Evolutionary conservation across 495 filamentous ascomycete genomes (phyloP).

Genomic region (Bacidia gigantensis): DNA sequence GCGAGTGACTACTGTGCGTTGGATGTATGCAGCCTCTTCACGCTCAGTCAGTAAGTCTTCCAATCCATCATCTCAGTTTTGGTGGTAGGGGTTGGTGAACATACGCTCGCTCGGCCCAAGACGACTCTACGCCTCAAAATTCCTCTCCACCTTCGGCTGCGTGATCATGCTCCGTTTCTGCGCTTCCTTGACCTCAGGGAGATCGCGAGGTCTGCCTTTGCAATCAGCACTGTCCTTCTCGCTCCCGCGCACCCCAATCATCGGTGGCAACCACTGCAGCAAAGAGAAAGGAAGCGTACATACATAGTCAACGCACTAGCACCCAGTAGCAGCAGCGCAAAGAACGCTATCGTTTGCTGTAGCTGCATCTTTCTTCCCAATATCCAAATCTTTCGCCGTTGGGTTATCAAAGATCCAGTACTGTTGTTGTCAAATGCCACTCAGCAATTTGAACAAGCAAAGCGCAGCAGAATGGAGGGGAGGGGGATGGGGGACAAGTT

Average conservation of each 20-base stretch:
- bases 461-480: neutral
- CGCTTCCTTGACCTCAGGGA: constrained; percentile 1
- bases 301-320: constrained; percentile 1
- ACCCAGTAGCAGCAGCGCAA: neutral
- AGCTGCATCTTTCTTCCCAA: neutral
- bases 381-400: neutral
- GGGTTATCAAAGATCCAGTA: neutral
- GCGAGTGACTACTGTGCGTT: too few species aligned
- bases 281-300: neutral
- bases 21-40: too few species aligned
- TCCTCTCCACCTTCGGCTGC: neutral
- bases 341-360: neutral
- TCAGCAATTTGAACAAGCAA: neutral
- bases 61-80: too few species aligned
- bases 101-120: neutral
- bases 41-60: too few species aligned
- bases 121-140: neutral
- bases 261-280: too few species aligned
- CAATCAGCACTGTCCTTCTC: too few species aligned
- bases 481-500: neutral
- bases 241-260: too few species aligned
- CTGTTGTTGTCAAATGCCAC: too few species aligned
- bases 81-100: neutral
- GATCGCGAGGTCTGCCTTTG: neutral
- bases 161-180: constrained; percentile 1